phyloP scores from a whole-genome alignment of 2,329 filamentous ascomycete species.

The Ophiostoma australiae region DNA sequence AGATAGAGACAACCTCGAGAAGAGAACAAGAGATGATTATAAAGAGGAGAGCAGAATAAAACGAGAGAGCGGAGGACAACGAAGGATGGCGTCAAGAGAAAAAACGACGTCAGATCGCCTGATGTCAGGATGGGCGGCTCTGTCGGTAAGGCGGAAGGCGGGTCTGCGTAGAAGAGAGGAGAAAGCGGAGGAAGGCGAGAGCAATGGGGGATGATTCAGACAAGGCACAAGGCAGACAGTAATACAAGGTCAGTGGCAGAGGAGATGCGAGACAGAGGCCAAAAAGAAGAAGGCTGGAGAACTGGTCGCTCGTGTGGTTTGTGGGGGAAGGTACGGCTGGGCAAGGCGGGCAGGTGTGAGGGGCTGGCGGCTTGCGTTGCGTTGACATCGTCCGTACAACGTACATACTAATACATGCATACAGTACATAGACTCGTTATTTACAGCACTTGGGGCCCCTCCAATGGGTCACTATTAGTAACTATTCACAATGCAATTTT shows the following conservation, averaged over 20 bases:
- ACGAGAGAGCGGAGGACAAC: neutral
- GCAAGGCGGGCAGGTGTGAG: neutral
- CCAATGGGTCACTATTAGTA: neutral
- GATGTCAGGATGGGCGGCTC: neutral
- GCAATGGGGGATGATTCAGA: neutral
- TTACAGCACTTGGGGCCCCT: neutral
- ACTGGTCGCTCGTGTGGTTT: neutral
- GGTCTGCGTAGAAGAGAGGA: neutral
- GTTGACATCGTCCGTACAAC: slow-evolving; percentile 1
- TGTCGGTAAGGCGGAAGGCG: neutral
- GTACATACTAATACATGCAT: too few species aligned
- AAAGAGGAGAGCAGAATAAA: too few species aligned
- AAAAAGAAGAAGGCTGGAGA: slow-evolving; percentile 10
- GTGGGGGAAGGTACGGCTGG: neutral
- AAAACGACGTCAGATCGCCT: neutral
- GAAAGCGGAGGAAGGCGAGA: neutral
- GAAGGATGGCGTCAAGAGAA: neutral
- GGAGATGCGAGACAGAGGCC: neutral
- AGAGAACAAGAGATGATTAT: neutral
- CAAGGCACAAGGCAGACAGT: neutral
- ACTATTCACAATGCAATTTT: neutral
- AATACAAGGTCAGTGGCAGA: neutral
- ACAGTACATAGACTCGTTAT: neutral
- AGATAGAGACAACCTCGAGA: neutral
- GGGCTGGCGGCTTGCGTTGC: neutral